Conservation (phyloP, 139 green algal species). For the Tetraselmis striata region DNA sequence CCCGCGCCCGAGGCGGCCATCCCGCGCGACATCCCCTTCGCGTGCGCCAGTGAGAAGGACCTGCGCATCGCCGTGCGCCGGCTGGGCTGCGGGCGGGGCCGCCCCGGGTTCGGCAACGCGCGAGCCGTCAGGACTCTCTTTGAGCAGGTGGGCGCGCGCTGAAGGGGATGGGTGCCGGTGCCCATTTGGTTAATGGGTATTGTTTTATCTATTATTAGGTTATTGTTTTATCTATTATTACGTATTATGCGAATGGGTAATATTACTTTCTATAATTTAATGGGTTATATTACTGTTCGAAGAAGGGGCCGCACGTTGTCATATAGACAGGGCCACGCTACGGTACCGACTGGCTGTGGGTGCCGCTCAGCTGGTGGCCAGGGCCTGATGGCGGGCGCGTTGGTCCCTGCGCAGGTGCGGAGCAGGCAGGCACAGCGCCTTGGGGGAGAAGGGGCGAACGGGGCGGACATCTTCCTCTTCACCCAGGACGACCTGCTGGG, state of each 20-base stretch:
- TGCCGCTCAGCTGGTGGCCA: too few relatives aligned
- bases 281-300: too few relatives aligned
- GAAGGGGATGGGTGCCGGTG: background rate
- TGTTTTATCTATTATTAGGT: too few relatives aligned
- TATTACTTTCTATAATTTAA: too few relatives aligned
- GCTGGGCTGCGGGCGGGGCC: conserved; percentile 30
- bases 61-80: conserved; percentile 27
- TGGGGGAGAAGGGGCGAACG: background rate
- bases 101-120: conserved; percentile 41
- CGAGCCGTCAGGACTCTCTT: conserved; percentile 35
- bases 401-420: background rate
- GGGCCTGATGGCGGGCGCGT: too few relatives aligned
- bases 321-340: too few relatives aligned
- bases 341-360: too few relatives aligned
- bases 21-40: background rate
- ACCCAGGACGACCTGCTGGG: conserved; percentile 41
- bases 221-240: too few relatives aligned
- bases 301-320: too few relatives aligned
- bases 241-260: too few relatives aligned
- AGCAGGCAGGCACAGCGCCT: background rate
- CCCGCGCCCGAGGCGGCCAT: too few relatives aligned
- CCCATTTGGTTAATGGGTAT: too few relatives aligned
- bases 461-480: conserved; percentile 23
- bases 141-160: conserved; percentile 24
- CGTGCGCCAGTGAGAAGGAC: conserved; percentile 10